Conservation (phyloP, 371 early-diverging fungal species). For the Mortierella sp. region DNA sequence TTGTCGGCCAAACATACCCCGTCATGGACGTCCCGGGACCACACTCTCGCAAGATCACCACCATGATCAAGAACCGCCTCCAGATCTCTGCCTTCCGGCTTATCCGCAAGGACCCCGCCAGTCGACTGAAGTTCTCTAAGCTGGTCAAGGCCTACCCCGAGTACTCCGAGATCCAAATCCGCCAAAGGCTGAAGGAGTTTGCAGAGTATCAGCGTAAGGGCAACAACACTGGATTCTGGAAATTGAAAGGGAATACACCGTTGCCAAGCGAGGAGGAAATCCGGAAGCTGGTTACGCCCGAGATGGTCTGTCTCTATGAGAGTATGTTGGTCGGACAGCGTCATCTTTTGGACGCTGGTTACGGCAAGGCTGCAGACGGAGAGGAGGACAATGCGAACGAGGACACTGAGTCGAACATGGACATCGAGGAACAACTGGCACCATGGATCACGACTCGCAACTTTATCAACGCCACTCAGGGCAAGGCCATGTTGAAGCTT, state of each 20-base stretch:
- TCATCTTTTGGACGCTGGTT: slow-evolving; percentile 95
- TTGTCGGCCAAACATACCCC: slow-evolving; percentile 99
- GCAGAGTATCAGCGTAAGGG: slow-evolving; percentile 94
- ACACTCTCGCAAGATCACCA: slow-evolving; percentile 96
- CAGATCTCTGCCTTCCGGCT: slow-evolving; percentile 89
- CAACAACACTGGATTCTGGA: slow-evolving; percentile 95
- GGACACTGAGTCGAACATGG: slow-evolving; percentile 76
- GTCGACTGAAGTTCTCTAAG: slow-evolving; percentile 82
- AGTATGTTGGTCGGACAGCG: slow-evolving; percentile 98
- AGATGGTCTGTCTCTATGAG: slow-evolving; percentile 98
- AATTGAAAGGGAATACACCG: slow-evolving; percentile 84
- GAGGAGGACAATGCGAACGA: slow-evolving; percentile 77
- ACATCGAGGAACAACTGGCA: slow-evolving; percentile 95
- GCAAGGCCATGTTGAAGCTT: slow-evolving; percentile 94
- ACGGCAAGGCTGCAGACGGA: slow-evolving; percentile 76
- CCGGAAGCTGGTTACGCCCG: slow-evolving; percentile 97
- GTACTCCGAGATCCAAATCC: slow-evolving; percentile 86
- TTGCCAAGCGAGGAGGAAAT: slow-evolving; percentile 96
- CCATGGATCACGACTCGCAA: slow-evolving; percentile 98
- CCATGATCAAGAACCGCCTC: slow-evolving; percentile 92
- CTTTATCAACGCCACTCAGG: slow-evolving; percentile 92
- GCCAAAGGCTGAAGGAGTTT: slow-evolving; percentile 96
- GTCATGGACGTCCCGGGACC: slow-evolving; percentile 97
- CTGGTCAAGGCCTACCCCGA: slow-evolving; percentile 87
- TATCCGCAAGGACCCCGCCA: slow-evolving; percentile 83